These are phyloP conservation scores for Podochytrium sp. DNA, from an alignment of 192 early-diverging fungal genomes.

Conservation along the genomic window DNA sequence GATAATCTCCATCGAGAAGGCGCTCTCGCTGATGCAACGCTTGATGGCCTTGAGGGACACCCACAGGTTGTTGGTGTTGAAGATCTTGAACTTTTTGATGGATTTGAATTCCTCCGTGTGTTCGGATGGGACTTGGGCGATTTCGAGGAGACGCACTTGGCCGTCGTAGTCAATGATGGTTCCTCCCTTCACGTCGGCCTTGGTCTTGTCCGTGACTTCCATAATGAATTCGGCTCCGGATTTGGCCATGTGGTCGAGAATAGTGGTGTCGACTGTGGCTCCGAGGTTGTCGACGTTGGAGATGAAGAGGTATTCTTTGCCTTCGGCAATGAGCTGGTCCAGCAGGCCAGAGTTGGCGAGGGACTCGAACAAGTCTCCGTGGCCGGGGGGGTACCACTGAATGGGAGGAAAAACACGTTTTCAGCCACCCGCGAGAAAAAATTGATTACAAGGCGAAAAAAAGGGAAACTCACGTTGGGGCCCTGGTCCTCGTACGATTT, in stretches of 20 bases:
- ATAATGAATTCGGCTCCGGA: conserved; percentile 93
- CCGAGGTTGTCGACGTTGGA: conserved; percentile 99
- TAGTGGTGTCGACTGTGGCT: conserved; percentile 92
- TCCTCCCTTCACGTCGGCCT: conserved; percentile 99
- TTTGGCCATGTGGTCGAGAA: conserved; percentile 88
- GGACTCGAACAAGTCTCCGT: conserved; percentile 97
- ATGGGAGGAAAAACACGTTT: no score
- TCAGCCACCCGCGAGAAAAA: no score
- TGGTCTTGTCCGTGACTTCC: conserved; percentile 99
- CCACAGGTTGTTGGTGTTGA: conserved; percentile 86
- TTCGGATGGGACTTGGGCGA: conserved; percentile 97
- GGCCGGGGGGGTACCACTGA: conserved; percentile 91
- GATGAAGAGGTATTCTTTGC: conserved; percentile 98
- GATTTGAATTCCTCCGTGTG: conserved; percentile 98
- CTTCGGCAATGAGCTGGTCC: conserved; percentile 88
- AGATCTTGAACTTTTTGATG: conserved; percentile 99
- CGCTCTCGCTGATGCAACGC: conserved; percentile 79
- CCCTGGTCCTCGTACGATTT: conserved; percentile 65
- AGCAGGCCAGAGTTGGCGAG: conserved; percentile 92
- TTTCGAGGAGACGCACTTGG: conserved; percentile 89
- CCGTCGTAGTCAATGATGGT: conserved; percentile 99
- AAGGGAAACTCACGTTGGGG: conserved; percentile 1
- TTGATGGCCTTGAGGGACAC: conserved; percentile 53
- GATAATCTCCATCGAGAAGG: conserved; percentile 91
- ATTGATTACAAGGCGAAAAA: no score